Conservation (phyloP, 2,329 filamentous ascomycete genomes). For the Pezicula radicicola region DNA sequence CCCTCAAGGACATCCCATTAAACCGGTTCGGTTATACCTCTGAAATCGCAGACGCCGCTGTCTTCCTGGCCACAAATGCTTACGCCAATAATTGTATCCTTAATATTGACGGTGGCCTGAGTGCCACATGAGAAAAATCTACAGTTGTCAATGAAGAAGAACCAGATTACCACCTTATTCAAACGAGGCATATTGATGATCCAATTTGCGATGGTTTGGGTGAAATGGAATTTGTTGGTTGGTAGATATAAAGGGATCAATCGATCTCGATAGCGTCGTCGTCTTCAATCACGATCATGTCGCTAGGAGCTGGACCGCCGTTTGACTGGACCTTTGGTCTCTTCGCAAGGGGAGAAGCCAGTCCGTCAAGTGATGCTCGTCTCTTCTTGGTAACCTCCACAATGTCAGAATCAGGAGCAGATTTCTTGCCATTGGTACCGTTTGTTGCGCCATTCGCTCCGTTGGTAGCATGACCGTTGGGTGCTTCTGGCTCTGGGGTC, state of each 20-base stretch:
- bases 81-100: constrained; percentile 87
- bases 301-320: constrained; percentile 26
- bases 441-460: constrained; percentile 11
- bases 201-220: not conserved
- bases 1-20: constrained; percentile 56
- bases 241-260: constrained; percentile 30
- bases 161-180: not conserved
- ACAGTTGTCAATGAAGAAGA: too few species aligned
- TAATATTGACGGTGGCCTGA: constrained; percentile 82
- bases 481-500: constrained; percentile 3
- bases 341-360: constrained; percentile 15
- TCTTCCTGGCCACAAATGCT: constrained; percentile 73
- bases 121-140: constrained; percentile 49
- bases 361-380: constrained; percentile 17
- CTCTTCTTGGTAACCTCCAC: constrained; percentile 26
- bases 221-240: too few species aligned
- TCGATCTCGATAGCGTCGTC: constrained; percentile 66
- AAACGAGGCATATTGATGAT: not conserved
- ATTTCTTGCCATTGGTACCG: too few species aligned
- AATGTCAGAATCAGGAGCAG: too few species aligned
- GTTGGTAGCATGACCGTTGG: constrained; percentile 11
- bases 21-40: constrained; percentile 62
- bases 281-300: constrained; percentile 28
- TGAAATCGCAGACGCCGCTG: constrained; percentile 79
- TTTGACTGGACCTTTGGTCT: constrained; percentile 35